These are phyloP conservation scores for Acanthamoeba royreba DNA, from an alignment of 208 protist species.

Conservation along the genomic window DNA sequence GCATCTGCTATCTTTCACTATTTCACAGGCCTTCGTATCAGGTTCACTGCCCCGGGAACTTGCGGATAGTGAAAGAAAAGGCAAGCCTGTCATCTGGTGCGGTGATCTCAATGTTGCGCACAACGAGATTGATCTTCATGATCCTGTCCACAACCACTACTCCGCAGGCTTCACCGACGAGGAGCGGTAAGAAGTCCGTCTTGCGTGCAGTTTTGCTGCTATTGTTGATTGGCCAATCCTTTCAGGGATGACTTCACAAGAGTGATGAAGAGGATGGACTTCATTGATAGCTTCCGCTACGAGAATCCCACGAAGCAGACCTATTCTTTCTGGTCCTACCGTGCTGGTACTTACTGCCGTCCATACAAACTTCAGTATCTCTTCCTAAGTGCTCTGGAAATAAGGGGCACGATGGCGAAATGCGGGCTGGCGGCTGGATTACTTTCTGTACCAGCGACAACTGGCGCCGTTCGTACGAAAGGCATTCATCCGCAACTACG, in stretches of 20 bases:
- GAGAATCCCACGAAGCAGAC: constrained; percentile 83
- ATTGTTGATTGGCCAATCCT: not conserved
- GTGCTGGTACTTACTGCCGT: constrained; percentile 74
- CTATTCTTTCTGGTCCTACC: constrained; percentile 85
- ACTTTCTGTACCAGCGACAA: constrained; percentile 83
- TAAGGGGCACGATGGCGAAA: constrained; percentile 30
- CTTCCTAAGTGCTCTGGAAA: constrained; percentile 27
- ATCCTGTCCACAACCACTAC: constrained; percentile 88
- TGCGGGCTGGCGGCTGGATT: constrained; percentile 89
- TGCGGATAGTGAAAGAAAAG: not conserved
- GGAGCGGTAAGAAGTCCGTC: constrained; percentile 72
- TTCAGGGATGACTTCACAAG: constrained; percentile 50
- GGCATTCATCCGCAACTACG: not conserved
- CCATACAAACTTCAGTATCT: not conserved
- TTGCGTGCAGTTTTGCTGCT: constrained; percentile 67
- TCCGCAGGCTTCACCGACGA: constrained; percentile 89
- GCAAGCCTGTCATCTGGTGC: constrained; percentile 83
- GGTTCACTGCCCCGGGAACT: not conserved
- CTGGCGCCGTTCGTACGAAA: not conserved
- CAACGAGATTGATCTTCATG: constrained; percentile 85
- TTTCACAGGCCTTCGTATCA: not conserved
- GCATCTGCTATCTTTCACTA: not conserved
- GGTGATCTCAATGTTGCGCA: constrained; percentile 92
- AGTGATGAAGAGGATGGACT: not conserved
- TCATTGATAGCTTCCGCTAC: constrained; percentile 86